Conservation (phyloP, 768 basidiomycete species). For the Boletus rex-veris region DNA sequence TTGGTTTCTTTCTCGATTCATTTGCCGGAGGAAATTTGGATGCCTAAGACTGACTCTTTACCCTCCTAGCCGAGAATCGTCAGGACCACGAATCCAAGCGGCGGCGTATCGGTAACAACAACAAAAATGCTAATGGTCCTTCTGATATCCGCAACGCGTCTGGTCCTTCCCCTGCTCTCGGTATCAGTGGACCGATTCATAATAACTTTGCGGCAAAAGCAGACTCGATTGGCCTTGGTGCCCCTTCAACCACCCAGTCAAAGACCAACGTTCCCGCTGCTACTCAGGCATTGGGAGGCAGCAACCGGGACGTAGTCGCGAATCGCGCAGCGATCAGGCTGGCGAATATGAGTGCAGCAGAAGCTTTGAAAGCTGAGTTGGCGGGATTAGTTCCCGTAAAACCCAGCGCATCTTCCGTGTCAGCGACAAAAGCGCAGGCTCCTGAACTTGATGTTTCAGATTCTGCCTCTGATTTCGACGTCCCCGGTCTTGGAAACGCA, state of each 20-base stretch:
- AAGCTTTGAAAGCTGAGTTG: slow-evolving; percentile 88
- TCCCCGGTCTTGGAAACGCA: slow-evolving; percentile 33
- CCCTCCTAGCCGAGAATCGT: slow-evolving; percentile 76
- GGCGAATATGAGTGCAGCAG: slow-evolving; percentile 96
- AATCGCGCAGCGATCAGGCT: slow-evolving; percentile 88
- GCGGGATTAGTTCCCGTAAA: slow-evolving; percentile 49
- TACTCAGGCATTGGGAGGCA: slow-evolving; percentile 72
- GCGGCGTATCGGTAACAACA: slow-evolving; percentile 56
- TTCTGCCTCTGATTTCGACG: slow-evolving; percentile 33
- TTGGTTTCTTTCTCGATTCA: slow-evolving; percentile 8
- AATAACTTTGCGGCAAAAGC: slow-evolving; percentile 73
- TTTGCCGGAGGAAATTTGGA: slow-evolving; percentile 3
- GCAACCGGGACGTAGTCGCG: slow-evolving; percentile 87
- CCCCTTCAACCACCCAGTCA: slow-evolving; percentile 55
- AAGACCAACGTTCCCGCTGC: slow-evolving; percentile 56
- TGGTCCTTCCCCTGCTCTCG: slow-evolving; percentile 31
- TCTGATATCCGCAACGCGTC: slow-evolving; percentile 28
- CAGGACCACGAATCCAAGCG: slow-evolving; percentile 91
- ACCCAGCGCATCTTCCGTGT: slow-evolving; percentile 28
- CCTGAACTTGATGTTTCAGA: slow-evolving; percentile 24
- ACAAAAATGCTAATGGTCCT: slow-evolving; percentile 43
- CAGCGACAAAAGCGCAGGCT: slow-evolving; percentile 34
- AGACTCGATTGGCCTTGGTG: slow-evolving; percentile 75
- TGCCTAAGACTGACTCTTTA: slow-evolving; percentile 12
- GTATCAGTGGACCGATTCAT: slow-evolving; percentile 31